These are phyloP conservation scores for Russula brevipes DNA, from an alignment of 768 basidiomycete species.

Conservation along the genomic window DNA sequence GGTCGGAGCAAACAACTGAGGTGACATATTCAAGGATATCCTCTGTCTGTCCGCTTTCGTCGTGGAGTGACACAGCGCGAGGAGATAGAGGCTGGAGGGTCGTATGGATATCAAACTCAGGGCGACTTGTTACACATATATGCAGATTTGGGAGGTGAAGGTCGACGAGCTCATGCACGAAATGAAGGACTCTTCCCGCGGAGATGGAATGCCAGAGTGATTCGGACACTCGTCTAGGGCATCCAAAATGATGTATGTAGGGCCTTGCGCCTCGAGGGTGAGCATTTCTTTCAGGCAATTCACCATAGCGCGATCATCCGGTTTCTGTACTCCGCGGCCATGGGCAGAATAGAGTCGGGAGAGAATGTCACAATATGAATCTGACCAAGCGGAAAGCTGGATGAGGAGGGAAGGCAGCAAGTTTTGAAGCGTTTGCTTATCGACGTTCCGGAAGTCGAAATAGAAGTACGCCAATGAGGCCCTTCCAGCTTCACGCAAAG, in stretches of 20 bases:
- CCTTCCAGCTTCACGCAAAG: not conserved
- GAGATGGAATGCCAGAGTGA: not conserved
- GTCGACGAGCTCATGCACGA: not conserved
- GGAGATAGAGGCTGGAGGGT: not conserved
- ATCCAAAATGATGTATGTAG: conserved; percentile 1
- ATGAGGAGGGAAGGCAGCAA: not conserved
- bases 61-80: not conserved
- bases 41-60: too few species aligned
- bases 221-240: conserved; percentile 6
- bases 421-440: not conserved
- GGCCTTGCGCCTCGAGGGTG: not conserved
- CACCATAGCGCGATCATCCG: not conserved
- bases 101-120: not conserved
- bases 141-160: not conserved
- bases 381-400: not conserved
- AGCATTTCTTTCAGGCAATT: not conserved
- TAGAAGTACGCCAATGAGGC: not conserved
- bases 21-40: too few species aligned
- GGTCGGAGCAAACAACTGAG: too few species aligned
- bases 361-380: not conserved
- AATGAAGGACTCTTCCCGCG: not conserved
- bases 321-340: not conserved
- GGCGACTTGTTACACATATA: conserved; percentile 1
- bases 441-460: not conserved
- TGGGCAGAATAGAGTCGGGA: not conserved